Percentiles rank a stretch among this genome's conserved stretches.
Evolutionary conservation across 1,284 basidiomycete species (phyloP).

Genomic region (Puccinia hordei): DNA sequence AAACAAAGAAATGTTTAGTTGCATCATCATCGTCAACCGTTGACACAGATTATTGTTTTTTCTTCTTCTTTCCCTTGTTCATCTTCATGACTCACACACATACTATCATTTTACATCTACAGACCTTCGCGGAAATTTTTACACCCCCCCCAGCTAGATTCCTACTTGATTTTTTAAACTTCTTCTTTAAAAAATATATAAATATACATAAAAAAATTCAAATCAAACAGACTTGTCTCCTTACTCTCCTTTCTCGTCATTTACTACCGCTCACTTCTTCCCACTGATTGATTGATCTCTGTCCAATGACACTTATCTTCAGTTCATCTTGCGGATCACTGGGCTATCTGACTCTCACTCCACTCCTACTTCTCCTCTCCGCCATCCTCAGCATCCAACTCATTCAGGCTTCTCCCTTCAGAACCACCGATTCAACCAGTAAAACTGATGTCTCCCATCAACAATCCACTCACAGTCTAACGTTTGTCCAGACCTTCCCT

Average conservation of each 20-base stretch:
- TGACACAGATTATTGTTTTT: too few species aligned
- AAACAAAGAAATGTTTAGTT: too few species aligned
- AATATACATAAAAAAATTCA: not conserved
- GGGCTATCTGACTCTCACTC: not conserved
- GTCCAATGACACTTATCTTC: slow-evolving; percentile 8
- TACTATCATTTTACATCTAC: not conserved
- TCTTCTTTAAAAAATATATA: too few species aligned
- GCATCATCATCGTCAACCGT: too few species aligned
- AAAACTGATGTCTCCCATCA: not conserved
- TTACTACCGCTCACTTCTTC: not conserved
- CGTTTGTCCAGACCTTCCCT: not conserved
- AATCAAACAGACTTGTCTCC: not conserved
- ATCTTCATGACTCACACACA: not conserved
- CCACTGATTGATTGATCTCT: not conserved
- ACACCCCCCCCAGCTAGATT: too few species aligned
- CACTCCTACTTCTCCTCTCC: not conserved
- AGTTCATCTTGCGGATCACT: slow-evolving; percentile 9
- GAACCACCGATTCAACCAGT: not conserved
- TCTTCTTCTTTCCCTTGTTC: not conserved
- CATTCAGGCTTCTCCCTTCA: not conserved
- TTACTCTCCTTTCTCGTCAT: not conserved
- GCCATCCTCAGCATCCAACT: not conserved
- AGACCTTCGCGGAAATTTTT: not conserved
- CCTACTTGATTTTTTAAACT: too few species aligned
- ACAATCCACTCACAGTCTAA: not conserved